Percentiles rank a stretch among this genome's conserved stretches.
phyloP scores from a whole-genome alignment of 23 red algal genomes.

The Gracilaria gracilis region DNA sequence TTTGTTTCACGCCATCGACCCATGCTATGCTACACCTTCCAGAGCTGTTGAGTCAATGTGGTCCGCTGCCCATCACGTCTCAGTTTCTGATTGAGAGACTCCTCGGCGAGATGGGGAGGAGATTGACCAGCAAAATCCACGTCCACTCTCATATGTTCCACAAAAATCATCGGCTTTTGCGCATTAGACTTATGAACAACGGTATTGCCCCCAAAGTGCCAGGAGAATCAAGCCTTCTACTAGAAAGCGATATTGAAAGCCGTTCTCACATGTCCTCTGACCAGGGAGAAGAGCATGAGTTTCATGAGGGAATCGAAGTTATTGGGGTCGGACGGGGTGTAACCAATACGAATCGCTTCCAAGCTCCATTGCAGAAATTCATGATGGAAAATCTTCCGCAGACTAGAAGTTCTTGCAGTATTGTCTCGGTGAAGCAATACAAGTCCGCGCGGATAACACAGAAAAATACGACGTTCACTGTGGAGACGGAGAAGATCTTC shows the following conservation, averaged over 20 bases:
- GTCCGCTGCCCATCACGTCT: slow-evolving; percentile 6
- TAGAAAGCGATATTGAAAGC: not conserved
- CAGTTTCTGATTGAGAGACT: slow-evolving; percentile 21
- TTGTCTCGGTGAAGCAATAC: not conserved
- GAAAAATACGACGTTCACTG: not conserved
- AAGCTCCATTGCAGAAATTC: not conserved
- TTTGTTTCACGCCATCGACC: slow-evolving; percentile 27
- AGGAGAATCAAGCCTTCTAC: too few relatives aligned
- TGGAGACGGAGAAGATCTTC: not conserved
- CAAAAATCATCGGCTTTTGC: too few relatives aligned
- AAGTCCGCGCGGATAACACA: not conserved
- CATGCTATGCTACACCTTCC: slow-evolving; percentile 23
- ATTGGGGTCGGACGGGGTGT: not conserved
- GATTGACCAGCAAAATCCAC: too few relatives aligned
- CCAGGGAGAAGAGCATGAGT: not conserved
- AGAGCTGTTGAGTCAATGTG: slow-evolving; percentile 2
- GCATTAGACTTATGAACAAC: too few relatives aligned
- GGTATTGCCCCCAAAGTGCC: too few relatives aligned
- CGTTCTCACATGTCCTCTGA: not conserved
- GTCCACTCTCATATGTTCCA: too few relatives aligned
- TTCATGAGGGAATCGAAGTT: not conserved
- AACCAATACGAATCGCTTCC: not conserved
- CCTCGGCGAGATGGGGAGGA: slow-evolving; percentile 3
- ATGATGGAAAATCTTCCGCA: not conserved
- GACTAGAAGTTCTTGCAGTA: too few relatives aligned